Base-by-base conservation (phyloP, 768 basidiomycete genomes). In the Phlebiopsis flavidoalba region DNA sequence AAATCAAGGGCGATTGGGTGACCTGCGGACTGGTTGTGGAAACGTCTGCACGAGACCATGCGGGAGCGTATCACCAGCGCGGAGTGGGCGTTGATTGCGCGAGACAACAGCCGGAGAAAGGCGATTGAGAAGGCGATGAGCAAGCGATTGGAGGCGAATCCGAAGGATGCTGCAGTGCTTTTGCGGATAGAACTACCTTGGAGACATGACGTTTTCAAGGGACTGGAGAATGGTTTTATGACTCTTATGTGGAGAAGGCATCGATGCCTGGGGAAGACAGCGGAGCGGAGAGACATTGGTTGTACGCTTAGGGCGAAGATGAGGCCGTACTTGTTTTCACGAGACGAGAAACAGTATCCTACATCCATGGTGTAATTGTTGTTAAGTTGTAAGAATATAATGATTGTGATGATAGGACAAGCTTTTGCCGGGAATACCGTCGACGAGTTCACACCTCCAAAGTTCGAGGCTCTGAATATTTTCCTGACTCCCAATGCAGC, bases 101-200 rank as follows among this genome's bases (percentile, higher is more conserved):
- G 58, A 26, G 79, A 83, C 49, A 77, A 77, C 69, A 75, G 77
- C 59, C 69, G 67, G 61, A 74, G 70, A 57, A 79, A 80, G 63
- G 63, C 64, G 19, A 76, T 86, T 15, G 79, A 83, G 65, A 78
- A 73, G 54, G 79, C 84, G 1, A 79, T 77, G 56, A 83, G 80
- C 72, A 79, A 76, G 60, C 74, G 87, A 59, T 57, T 53, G 58
- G 58, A 71, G 6, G 78, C 79, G 5, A 62, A 54, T 5, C 51
- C 51, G 7, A 75, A 78, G 57, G 66, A 64, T 51, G 74, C 72
- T 15, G 65, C 70, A 60, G 64, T 66, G 54, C 61, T 83, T 52
- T 83, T 79, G 70, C 72, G 88, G 63, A 81, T 89, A 8, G 88
- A n/a, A 90, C 71, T 86, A 78, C 74, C 66, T 90, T 7, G 88